These are phyloP conservation scores for Termitomyces sp. DNA, from an alignment of 768 basidiomycete genomes.

Conservation along the genomic window DNA sequence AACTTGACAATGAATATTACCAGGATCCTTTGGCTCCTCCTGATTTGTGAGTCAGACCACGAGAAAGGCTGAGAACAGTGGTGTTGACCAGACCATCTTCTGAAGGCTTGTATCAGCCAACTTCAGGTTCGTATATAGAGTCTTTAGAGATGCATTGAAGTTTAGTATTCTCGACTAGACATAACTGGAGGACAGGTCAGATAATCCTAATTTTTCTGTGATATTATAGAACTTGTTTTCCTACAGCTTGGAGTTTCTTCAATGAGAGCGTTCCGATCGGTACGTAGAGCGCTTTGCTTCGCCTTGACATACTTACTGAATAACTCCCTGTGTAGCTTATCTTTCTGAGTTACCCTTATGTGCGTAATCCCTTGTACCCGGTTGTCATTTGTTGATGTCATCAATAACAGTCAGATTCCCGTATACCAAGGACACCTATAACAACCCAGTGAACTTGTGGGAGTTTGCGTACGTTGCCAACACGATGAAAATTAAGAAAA, in stretches of 20 bases:
- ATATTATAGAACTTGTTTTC: neutral
- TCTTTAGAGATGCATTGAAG: neutral
- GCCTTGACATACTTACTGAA: neutral
- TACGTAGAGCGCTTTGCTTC: constrained; percentile 11
- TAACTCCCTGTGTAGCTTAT: constrained; percentile 26
- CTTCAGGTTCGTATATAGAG: constrained; percentile 28
- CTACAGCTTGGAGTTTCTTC: constrained; percentile 38
- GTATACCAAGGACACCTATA: constrained; percentile 59
- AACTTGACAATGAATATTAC: neutral
- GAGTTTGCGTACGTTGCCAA: constrained; percentile 40
- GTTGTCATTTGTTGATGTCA: neutral
- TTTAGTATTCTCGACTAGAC: constrained; percentile 18
- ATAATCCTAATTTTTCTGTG: neutral
- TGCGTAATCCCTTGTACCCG: constrained; percentile 11
- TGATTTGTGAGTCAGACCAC: constrained; percentile 30
- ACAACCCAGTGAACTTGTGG: constrained; percentile 59
- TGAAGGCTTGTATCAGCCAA: constrained; percentile 37
- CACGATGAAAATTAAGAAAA: neutral
- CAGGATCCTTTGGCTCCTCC: constrained; percentile 39
- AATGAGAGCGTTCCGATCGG: constrained; percentile 37
- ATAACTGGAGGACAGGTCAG: constrained; percentile 45
- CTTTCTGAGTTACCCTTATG: constrained; percentile 36
- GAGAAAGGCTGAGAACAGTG: neutral
- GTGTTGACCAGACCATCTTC: neutral
- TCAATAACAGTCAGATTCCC: constrained; percentile 45